These are phyloP conservation scores for Microstegium vimineum DNA, from an alignment of 176 grass and related monocot genomes.

Conservation along the genomic window DNA sequence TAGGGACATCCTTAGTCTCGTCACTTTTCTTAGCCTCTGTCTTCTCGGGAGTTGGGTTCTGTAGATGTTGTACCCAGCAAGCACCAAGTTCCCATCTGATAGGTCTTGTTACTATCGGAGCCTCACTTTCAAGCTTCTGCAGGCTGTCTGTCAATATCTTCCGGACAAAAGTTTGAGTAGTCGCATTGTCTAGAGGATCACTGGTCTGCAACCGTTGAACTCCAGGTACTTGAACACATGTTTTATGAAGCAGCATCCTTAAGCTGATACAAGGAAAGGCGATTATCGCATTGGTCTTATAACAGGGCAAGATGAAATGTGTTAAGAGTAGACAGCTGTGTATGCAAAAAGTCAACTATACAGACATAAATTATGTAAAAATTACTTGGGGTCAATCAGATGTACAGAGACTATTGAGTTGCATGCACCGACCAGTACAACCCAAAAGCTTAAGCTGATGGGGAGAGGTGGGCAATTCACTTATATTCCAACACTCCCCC, in stretches of 20 bases:
- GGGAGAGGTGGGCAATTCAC: too few species aligned
- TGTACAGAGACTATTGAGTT: too few species aligned
- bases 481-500: too few species aligned
- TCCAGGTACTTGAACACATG: constrained; percentile 40
- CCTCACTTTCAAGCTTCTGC: constrained; percentile 68
- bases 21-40: constrained; percentile 68
- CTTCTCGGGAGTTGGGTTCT: constrained; percentile 76
- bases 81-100: constrained; percentile 99
- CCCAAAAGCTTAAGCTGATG: too few species aligned
- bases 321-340: not conserved
- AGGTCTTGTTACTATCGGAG: constrained; percentile 47
- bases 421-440: too few species aligned
- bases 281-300: constrained; percentile 20
- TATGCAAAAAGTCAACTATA: not conserved
- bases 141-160: constrained; percentile 78
- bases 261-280: constrained; percentile 54
- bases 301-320: not conserved
- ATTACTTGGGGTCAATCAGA: not conserved
- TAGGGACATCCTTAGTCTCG: constrained; percentile 58
- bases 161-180: constrained; percentile 43
- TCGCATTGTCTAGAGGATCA: constrained; percentile 46
- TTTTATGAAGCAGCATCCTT: constrained; percentile 87
- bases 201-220: constrained; percentile 39
- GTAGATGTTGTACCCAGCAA: constrained; percentile 98
- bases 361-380: constrained; percentile 13